Evolutionary conservation across 495 filamentous ascomycete genomes (phyloP).

Genomic region (Lasiosphaeriaceae sp.): DNA sequence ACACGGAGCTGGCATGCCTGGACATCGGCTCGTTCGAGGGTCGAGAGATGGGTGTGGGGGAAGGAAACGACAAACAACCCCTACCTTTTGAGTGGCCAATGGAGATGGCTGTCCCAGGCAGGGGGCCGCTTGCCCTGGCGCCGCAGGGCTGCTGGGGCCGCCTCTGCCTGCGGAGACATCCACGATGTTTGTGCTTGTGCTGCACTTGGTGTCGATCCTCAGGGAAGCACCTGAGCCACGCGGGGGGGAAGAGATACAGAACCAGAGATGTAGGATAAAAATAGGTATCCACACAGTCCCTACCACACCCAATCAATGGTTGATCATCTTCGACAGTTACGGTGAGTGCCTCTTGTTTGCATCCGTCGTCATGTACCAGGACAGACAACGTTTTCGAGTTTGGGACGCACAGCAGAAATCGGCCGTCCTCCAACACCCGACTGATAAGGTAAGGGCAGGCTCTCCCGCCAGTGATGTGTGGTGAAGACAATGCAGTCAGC

Average conservation of each 20-base stretch:
- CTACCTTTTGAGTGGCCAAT: too few species aligned
- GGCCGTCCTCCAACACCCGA: background rate
- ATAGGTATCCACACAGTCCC: background rate
- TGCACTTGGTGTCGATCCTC: background rate
- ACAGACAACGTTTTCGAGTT: background rate
- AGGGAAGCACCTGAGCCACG: background rate
- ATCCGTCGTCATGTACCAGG: background rate
- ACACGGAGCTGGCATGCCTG: too few species aligned
- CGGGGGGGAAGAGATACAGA: background rate
- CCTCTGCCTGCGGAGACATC: background rate
- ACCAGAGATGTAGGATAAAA: too few species aligned
- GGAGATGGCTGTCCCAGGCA: too few species aligned
- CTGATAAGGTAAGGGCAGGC: background rate
- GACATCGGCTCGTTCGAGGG: too few species aligned
- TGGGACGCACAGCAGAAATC: background rate
- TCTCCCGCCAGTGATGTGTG: background rate
- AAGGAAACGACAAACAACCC: too few species aligned
- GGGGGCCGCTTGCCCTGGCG: background rate
- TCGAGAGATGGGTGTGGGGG: too few species aligned
- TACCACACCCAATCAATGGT: background rate
- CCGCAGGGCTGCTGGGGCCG: background rate
- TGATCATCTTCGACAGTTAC: background rate
- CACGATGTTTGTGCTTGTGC: background rate
- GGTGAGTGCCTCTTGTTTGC: background rate
- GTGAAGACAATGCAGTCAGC: background rate